Evolutionary conservation across 1,284 basidiomycete genomes (phyloP).

Genomic region (Gymnopus androsaceus): DNA sequence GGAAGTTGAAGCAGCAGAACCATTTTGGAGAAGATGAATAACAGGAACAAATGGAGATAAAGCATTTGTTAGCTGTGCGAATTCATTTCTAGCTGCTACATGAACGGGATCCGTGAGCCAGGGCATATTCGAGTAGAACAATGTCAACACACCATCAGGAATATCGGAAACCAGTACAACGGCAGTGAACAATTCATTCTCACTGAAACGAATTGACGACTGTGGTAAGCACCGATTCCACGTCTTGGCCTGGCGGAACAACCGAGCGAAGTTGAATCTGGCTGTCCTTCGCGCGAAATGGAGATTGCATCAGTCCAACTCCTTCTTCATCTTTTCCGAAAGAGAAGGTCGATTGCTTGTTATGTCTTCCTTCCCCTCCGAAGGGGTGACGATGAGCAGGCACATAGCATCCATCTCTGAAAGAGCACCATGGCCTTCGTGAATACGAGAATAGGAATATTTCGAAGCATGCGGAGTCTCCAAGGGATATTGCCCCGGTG

Average conservation of each 20-base stretch:
- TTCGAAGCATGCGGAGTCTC: slow-evolving; percentile 6
- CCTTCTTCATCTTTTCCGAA: background rate
- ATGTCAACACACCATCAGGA: background rate
- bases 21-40: slow-evolving; percentile 4
- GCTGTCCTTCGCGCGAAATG: background rate
- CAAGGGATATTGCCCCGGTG: background rate
- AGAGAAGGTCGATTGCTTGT: background rate
- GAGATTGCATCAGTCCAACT: background rate
- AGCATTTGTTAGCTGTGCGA: background rate
- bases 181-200: slow-evolving; percentile 1
- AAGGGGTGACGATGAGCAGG: slow-evolving; percentile 4
- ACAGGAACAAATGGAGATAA: background rate
- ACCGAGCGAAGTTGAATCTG: background rate
- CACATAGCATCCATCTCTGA: background rate
- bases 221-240: background rate
- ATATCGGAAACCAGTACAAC: background rate
- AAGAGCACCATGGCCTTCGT: background rate
- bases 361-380: too few relatives aligned
- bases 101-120: background rate
- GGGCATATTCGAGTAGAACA: background rate
- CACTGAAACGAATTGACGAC: background rate
- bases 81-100: background rate
- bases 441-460: background rate
- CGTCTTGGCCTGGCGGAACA: background rate
- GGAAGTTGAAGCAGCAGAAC: background rate